Evolutionary conservation across 768 basidiomycete species (phyloP), one percentile per base, ranked within the genome.

Genomic region (Trametes cinnabarina): DNA sequence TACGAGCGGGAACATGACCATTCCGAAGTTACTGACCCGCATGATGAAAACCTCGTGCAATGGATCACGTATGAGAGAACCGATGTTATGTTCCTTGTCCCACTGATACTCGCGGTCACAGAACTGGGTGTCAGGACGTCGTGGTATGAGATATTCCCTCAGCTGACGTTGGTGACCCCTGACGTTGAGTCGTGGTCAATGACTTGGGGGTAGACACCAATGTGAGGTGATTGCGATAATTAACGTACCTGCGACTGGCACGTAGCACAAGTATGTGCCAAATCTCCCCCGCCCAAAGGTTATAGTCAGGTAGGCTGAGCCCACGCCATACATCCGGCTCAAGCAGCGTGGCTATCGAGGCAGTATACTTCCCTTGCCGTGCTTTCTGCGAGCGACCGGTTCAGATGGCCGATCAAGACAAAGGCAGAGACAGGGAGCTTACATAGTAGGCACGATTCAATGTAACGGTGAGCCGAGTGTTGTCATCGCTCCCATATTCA

Each of bases 261-360:
- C 87, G 81, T 58, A 91, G 70, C 12, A 78, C 79, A 25, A 94
- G 74, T 51, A 90, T 80, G 66, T 90, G 83, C 92, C 91, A 94
- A 43, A 92, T 79, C 67, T 87, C 82, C 47, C 78, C 75, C 19
- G 87, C 84, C 92, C 92, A 94, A 32, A 77, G 72, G n/a, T 75
- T 72, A 68, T 89, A 89, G 68, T 88, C 86, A 35, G 79, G 73
- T 19, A 89, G 68, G 12, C 78, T 78, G 46, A 94, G 72, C 6
- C 86, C 83, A 2, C 77, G 73, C 91, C 92, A 94, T 15, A 86
- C 81, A 28, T 79, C 74, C 1, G 88, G 85, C 55, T 88, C 83
- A 11, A 93, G 73, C 12, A 94, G 77, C 39, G 81, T 73, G 20
- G 80, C 72, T 40, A 93, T 70, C 6, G 84, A 83, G 58, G 83